These are phyloP conservation scores for Eragrostis nindensis DNA, from an alignment of 176 grass and related monocot species.

Conservation along the genomic window DNA sequence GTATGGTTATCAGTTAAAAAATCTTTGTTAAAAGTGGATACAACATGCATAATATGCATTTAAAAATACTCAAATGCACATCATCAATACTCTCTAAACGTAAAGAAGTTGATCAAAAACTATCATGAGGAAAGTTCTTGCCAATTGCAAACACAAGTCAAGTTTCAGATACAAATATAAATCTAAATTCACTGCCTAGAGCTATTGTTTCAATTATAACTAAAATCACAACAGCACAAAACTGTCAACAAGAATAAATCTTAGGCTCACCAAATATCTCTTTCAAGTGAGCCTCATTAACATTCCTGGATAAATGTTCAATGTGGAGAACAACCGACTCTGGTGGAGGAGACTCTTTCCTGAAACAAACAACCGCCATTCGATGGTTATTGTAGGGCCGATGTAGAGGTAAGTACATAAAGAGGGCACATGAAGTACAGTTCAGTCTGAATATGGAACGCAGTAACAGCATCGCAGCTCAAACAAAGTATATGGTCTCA, in stretches of 20 bases:
- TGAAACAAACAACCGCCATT: conserved; percentile 49
- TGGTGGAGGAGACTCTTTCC: conserved; percentile 78
- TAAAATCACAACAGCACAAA: conserved; percentile 16
- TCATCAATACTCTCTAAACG: background rate
- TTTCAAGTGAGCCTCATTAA: conserved; percentile 96
- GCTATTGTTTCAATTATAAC: background rate
- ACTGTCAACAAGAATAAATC: conserved; percentile 6
- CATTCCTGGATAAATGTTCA: conserved; percentile 94
- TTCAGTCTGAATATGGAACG: background rate
- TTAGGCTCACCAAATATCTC: conserved; percentile 90
- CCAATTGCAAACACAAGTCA: conserved; percentile 18
- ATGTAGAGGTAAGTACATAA: no score
- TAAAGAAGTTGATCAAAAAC: background rate
- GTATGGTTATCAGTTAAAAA: background rate
- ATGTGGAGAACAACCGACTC: conserved; percentile 93
- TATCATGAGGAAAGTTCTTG: background rate
- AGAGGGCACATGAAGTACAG: background rate
- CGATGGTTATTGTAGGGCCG: conserved; percentile 14
- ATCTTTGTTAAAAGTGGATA: background rate
- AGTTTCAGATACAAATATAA: background rate
- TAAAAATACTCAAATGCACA: background rate
- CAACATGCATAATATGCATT: background rate
- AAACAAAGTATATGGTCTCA: background rate
- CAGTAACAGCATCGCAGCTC: background rate
- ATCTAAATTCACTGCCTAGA: no score